Percentiles rank a stretch among this genome's conserved stretches.
phyloP scores from a whole-genome alignment of 2,329 filamentous ascomycete genomes.

The Thelonectria olida region DNA sequence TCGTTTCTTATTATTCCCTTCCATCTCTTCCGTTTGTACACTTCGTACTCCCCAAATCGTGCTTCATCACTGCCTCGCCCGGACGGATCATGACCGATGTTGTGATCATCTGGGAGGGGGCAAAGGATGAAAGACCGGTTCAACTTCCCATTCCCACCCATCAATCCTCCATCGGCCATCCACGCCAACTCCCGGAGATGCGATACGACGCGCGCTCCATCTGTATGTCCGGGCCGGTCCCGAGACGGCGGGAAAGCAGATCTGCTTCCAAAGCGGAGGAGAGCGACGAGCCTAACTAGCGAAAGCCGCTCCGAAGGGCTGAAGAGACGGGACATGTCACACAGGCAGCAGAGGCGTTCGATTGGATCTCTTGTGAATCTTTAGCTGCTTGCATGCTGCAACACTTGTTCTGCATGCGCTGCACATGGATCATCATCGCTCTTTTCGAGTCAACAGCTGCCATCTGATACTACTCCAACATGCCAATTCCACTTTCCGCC shows the following conservation, averaged over 20 bases:
- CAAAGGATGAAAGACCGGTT: conserved; percentile 11
- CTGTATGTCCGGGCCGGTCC: conserved; percentile 41
- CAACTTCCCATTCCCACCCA: conserved; percentile 3
- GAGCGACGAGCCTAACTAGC: conserved; percentile 6
- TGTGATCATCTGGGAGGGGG: background rate
- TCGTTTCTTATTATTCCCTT: background rate
- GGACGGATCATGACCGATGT: background rate
- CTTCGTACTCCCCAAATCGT: no score
- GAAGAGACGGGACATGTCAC: conserved; percentile 23
- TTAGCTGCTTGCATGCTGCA: conserved; percentile 1
- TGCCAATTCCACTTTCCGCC: background rate
- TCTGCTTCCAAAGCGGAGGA: background rate
- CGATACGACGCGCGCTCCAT: conserved; percentile 17
- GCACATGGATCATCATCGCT: conserved; percentile 14
- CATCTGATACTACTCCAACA: conserved; percentile 1
- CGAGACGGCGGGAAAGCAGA: conserved; percentile 23
- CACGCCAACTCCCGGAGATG: conserved; percentile 8
- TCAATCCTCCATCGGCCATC: background rate
- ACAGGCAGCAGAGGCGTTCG: conserved; percentile 22
- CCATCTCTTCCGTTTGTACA: background rate
- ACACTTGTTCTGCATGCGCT: conserved; percentile 14
- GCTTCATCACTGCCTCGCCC: background rate
- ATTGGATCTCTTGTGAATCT: conserved; percentile 32
- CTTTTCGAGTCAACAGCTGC: background rate
- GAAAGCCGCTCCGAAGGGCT: conserved; percentile 3